Base-by-base conservation (phyloP, 805 yeast species). In the Hanseniaspora mollemarum region DNA sequence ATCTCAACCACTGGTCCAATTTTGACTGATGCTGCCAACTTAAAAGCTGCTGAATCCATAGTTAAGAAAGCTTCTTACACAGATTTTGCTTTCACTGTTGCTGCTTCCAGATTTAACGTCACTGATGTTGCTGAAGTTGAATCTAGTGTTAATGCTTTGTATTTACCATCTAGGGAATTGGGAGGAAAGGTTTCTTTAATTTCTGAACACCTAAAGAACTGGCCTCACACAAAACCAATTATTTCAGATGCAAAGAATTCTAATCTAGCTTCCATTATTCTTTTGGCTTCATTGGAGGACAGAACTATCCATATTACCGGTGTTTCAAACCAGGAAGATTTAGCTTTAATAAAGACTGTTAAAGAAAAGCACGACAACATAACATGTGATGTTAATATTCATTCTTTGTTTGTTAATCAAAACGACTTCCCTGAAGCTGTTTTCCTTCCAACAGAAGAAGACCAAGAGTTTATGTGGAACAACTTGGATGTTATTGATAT, bases 231-330 rank as follows among this genome's bases (percentile, higher is more conserved):
- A 60, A 87, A 87, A 70, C 90, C 92, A 54, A 82, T 90, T 54
- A 75, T 88, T 56, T 87, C 96, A 38, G 96, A 90, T 67, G 96
- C 97, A 45, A 80, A 78, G 64, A 81, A 90, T 24, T 84, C 96
- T 36, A 90, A 87, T 61, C 73, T 90, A 61, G 97, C 97, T n/a
- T 84, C 95, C 2, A 82, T 88, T 41, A 71, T 90, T 64, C 75
- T 90, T 61, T 72, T 90, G 68, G 95, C 96, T 40, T 83, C 95
- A 25, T 75, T 90, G 63, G 87, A 85, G 72, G 76, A 71, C 68
- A 77, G 94, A 61, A 72, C 87, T 37, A 82, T 90, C 56, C 97
- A 90, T 67, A 80, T 90, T 59, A 85, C 95, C 51, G 87, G 84
- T 57, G 92, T 90, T 46, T 78, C 84, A 38, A 74, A 82, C 54